Evolutionary conservation across 2,329 filamentous ascomycete genomes (phyloP).

Genomic region (Juglanconis juglandina): DNA sequence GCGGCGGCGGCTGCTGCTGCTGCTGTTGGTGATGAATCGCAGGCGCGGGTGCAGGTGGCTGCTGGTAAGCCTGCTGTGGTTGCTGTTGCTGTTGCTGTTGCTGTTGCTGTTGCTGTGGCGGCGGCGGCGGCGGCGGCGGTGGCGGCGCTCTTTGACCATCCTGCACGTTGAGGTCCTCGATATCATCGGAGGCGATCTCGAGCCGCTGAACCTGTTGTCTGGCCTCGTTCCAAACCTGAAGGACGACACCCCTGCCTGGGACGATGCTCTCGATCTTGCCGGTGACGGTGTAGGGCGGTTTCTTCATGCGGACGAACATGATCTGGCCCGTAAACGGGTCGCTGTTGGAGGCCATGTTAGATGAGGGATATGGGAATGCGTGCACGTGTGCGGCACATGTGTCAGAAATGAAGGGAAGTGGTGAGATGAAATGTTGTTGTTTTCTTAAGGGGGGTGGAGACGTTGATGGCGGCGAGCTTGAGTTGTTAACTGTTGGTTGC

Average conservation of each 20-base stretch:
- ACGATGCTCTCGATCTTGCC: conserved; percentile 16
- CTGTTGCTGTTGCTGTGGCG: not conserved
- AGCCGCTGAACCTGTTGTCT: conserved; percentile 7
- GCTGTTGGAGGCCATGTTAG: conserved; percentile 6
- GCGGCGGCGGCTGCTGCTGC: not conserved
- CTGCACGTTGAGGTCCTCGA: conserved; percentile 15
- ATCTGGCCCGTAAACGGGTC: conserved; percentile 10
- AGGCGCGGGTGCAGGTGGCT: conserved; percentile 5
- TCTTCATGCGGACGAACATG: conserved; percentile 15
- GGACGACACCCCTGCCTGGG: conserved; percentile 13
- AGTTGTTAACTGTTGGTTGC: conserved; percentile 1
- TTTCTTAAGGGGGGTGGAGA: not conserved
- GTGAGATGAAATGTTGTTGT: not conserved
- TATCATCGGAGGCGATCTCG: conserved; percentile 13
- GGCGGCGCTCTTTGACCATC: not conserved
- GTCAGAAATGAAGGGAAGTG: not conserved
- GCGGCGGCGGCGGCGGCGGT: not conserved
- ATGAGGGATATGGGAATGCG: not conserved
- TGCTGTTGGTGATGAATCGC: conserved; percentile 2
- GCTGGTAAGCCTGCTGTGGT: conserved; percentile 2
- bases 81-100: not conserved
- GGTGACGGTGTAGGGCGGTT: conserved; percentile 14
- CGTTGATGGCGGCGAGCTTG: not conserved
- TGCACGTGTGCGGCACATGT: not conserved
- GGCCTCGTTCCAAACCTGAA: conserved; percentile 14